Base-by-base conservation (phyloP, 2,329 filamentous ascomycete genomes). In the Chrysoporthe cubensis region DNA sequence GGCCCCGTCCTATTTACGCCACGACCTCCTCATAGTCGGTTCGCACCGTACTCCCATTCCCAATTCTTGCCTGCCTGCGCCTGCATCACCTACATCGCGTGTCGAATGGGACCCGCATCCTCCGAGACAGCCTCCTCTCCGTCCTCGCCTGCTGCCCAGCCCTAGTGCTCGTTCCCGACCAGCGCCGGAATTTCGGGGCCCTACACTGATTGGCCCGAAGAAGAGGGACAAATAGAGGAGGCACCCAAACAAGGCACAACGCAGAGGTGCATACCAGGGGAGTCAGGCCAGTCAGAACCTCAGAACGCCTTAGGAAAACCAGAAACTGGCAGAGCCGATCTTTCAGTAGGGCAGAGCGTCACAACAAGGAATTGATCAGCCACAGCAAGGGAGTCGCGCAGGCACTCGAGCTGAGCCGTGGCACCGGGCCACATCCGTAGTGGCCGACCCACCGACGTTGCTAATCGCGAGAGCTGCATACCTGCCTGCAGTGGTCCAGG, bases 381-480 rank as follows among this genome's bases (percentile, higher is more conserved):
- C 68, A 67, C 50, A 63, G 46, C 68, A 68, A 70, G 66, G 66
- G 68, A 69, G 68, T 32, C 61, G 50, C 48, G 67, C 65, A 69
- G 65, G 43, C 52, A 34, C 40, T 69, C 60, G 64, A 64, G 64
- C 59, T 59, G 42, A 66, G 64, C 54, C 54, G 66, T 69, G 69
- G 69, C 58, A 68, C 61, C 52, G 50, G 66, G 64, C 60, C 66
- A 69, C 66, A 62, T 66, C 61, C 50, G 64, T 58, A 63, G 61
- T 44, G 60, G 60, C 69, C 58, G 57, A 66, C 67, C 67, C 40
- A 64, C 65, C 60, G 64, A 60, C 62, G 57, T 64, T 69, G 68
- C 68, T 67, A 66, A 71, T 68, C 69, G 66, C 67, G 54, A 70
- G 62, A 66, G 67, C 66, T 69, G 66, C 71, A 72, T 64, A 63